These are phyloP conservation scores for Phaeoacremonium minimum DNA, from an alignment of 2,329 filamentous ascomycete genomes.

Conservation along the genomic window DNA sequence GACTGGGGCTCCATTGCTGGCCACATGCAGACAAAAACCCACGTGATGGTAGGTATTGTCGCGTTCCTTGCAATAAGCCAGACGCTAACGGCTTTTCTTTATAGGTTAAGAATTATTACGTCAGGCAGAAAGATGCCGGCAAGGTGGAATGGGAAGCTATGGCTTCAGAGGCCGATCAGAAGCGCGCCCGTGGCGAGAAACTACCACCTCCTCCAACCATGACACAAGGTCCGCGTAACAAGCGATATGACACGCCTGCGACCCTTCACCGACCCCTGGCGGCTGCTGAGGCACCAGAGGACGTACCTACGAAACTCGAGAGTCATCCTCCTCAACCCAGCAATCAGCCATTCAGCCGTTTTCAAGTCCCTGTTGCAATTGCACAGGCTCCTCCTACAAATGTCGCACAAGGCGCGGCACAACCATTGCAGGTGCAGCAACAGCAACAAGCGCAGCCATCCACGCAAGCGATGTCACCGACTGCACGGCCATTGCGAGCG, in stretches of 20 bases:
- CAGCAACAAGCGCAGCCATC: constrained; percentile 9
- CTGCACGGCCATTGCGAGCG: constrained; percentile 35
- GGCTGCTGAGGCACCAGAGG: constrained; percentile 42
- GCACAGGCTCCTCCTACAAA: constrained; percentile 22
- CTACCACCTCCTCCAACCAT: constrained; percentile 57
- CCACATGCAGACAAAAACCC: constrained; percentile 79
- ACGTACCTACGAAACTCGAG: constrained; percentile 42
- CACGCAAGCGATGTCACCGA: constrained; percentile 43
- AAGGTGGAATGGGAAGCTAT: constrained; percentile 57
- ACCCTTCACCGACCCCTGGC: constrained; percentile 41
- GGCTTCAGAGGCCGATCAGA: constrained; percentile 56
- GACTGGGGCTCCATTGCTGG: constrained; percentile 73
- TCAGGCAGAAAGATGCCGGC: constrained; percentile 55
- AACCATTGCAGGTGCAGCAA: constrained; percentile 7
- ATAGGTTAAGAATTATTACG: constrained; percentile 66
- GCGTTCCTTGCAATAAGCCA: neutral
- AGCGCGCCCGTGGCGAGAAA: constrained; percentile 51
- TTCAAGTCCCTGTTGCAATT: constrained; percentile 23
- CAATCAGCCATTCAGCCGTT: constrained; percentile 1
- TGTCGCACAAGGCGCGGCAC: constrained; percentile 16
- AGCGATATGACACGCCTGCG: constrained; percentile 43
- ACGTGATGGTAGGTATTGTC: constrained; percentile 67
- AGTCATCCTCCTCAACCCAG: constrained; percentile 21
- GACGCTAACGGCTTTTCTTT: constrained; percentile 7
- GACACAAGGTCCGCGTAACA: constrained; percentile 44